phyloP scores from a whole-genome alignment of 352 stramenopile species.

The Thraustotheca clavata region DNA sequence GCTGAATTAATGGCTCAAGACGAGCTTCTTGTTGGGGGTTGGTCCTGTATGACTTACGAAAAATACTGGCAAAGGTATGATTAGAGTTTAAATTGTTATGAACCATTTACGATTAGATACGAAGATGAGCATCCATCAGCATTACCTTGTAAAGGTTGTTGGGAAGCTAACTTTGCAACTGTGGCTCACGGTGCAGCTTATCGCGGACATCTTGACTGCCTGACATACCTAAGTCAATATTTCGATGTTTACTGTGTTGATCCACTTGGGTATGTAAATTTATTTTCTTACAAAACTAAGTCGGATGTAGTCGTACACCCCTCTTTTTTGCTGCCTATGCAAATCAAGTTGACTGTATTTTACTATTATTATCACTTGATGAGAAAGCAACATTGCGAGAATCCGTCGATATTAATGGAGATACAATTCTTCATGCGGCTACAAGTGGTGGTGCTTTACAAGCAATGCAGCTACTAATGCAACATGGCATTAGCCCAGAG shows the following conservation, averaged over 20 bases:
- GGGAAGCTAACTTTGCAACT: conserved; percentile 41
- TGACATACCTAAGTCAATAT: conserved; percentile 17
- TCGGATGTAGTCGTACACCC: conserved; percentile 39
- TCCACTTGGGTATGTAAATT: conserved; percentile 24
- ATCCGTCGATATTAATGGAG: conserved; percentile 36
- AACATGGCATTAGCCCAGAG: conserved; percentile 31
- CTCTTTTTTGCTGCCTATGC: conserved; percentile 70
- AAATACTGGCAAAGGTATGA: conserved; percentile 8
- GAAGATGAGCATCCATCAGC: conserved; percentile 2
- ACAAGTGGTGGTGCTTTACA: conserved; percentile 29
- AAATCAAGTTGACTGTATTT: conserved; percentile 35
- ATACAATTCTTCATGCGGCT: conserved; percentile 53
- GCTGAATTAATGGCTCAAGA: background rate
- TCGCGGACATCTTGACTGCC: conserved; percentile 40
- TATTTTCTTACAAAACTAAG: background rate
- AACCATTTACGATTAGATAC: too few relatives aligned
- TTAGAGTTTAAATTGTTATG: too few relatives aligned
- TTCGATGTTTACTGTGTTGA: conserved; percentile 26
- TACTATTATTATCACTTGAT: conserved; percentile 31
- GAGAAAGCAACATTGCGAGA: background rate
- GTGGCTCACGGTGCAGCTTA: conserved; percentile 48
- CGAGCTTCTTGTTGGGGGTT: background rate
- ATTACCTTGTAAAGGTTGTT: conserved; percentile 43
- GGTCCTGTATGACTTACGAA: background rate
- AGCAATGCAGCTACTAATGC: conserved; percentile 32